Evolutionary conservation across 306 rosid genomes (phyloP).

Genomic region (Prunus dulcis): DNA sequence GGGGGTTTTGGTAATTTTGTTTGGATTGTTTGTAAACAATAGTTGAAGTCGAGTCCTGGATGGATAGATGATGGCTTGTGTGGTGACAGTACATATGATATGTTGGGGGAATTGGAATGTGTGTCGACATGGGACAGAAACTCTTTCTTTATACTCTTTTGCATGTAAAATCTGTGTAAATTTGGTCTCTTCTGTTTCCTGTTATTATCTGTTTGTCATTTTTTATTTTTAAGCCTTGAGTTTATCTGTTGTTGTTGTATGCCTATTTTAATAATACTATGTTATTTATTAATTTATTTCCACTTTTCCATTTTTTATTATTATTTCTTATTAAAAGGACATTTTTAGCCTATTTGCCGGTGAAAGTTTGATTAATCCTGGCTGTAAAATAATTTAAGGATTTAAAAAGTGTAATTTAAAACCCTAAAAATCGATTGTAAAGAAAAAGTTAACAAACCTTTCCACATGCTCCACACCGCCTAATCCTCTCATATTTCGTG

Average conservation of each 20-base stretch:
- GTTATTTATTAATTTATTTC: neutral
- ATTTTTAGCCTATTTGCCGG: neutral
- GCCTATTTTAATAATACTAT: neutral
- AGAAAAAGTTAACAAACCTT: no score
- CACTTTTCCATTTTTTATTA: no score
- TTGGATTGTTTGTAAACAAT: slow-evolving; percentile 27
- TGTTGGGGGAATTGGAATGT: slow-evolving; percentile 17
- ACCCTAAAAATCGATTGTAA: no score
- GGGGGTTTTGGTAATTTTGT: slow-evolving; percentile 10
- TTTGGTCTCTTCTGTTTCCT: slow-evolving; percentile 11
- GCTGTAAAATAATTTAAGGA: neutral
- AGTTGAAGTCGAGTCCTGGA: neutral
- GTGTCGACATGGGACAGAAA: slow-evolving; percentile 4
- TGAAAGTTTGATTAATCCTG: neutral
- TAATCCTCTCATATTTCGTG: no score
- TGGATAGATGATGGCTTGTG: neutral
- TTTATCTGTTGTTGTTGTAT: neutral
- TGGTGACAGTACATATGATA: neutral
- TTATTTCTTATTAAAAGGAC: neutral
- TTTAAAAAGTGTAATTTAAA: no score
- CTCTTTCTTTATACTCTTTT: slow-evolving; percentile 12
- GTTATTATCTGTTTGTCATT: neutral
- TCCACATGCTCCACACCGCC: no score
- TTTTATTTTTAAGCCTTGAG: neutral
- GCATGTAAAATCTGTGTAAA: slow-evolving; percentile 44